Conservation (phyloP, 2,329 filamentous ascomycete genomes). For the Niveomyces coronatus region DNA sequence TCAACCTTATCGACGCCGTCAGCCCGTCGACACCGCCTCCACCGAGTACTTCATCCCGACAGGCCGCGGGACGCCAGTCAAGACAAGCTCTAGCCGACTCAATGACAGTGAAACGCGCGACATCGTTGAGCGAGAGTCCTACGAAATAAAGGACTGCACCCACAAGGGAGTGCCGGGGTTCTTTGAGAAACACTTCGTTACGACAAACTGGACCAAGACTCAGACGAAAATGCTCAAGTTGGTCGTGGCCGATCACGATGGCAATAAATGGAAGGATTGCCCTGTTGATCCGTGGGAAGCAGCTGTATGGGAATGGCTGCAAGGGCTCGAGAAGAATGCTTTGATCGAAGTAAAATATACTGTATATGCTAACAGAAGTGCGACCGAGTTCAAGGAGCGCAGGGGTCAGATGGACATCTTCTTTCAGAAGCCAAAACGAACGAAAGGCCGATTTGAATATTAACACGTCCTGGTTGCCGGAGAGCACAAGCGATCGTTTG, state of each 20-base stretch:
- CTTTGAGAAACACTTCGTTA: conserved; percentile 9
- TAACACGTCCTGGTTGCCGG: conserved; percentile 15
- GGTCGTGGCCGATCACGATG: conserved; percentile 5
- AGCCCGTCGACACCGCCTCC: conserved; percentile 4
- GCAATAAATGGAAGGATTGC: conserved; percentile 2
- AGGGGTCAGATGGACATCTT: conserved; percentile 16
- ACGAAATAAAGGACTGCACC: conserved; percentile 6
- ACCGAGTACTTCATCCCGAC: conserved; percentile 3
- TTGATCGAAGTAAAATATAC: conserved; percentile 5
- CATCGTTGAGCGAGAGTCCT: conserved; percentile 8
- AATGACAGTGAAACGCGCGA: conserved; percentile 9
- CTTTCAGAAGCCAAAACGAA: conserved; percentile 10
- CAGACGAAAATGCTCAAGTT: conserved; percentile 8
- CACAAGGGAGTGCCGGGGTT: conserved; percentile 8
- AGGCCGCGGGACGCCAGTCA: conserved; percentile 5
- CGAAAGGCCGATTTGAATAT: conserved; percentile 8
- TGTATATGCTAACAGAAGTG: conserved; percentile 12
- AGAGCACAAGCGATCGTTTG: conserved; percentile 13
- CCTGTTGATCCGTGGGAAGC: conserved; percentile 4
- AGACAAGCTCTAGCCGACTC: conserved; percentile 8
- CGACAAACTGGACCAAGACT: conserved; percentile 6
- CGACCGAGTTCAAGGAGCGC: conserved; percentile 14
- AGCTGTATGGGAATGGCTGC: conserved; percentile 6
- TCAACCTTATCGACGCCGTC: conserved; percentile 6
- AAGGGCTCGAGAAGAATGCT: conserved; percentile 2